Percentiles rank a stretch among this genome's conserved stretches.
Conservation (phyloP, 139 green algal genomes). For the Auxenochlorella protothecoides region DNA sequence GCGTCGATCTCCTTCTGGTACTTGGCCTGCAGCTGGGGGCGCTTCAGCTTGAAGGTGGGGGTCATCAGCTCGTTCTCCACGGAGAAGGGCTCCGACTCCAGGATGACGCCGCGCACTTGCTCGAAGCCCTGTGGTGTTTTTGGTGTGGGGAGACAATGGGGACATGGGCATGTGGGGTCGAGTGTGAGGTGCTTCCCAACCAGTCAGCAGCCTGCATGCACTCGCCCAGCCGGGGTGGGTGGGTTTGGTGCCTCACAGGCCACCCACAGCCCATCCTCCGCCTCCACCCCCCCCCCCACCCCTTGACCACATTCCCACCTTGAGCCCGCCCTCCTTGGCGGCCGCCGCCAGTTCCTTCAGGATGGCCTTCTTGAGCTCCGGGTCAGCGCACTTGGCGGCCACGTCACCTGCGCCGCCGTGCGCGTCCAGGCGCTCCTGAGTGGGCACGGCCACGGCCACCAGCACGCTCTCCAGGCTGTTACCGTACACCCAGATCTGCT, state of each 20-base stretch:
- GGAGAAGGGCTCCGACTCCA: slow-evolving; percentile 43
- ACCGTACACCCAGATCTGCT: slow-evolving; percentile 90
- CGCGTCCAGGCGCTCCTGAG: slow-evolving; percentile 20
- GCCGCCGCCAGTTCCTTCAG: slow-evolving; percentile 37
- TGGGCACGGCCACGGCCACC: slow-evolving; percentile 81
- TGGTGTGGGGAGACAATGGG: not conserved
- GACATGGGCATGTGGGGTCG: not conserved
- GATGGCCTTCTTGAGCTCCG: slow-evolving; percentile 23
- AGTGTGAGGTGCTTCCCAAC: not conserved
- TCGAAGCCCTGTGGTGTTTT: slow-evolving; percentile 48
- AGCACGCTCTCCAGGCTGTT: slow-evolving; percentile 83
- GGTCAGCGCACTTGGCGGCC: slow-evolving; percentile 3
- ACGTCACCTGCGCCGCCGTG: not conserved
- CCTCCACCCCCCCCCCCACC: not conserved
- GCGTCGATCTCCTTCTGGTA: slow-evolving; percentile 52
- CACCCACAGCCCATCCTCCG: not conserved
- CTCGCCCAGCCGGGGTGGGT: not conserved
- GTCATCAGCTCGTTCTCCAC: slow-evolving; percentile 70
- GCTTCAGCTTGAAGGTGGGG: slow-evolving; percentile 83
- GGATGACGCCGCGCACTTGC: slow-evolving; percentile 48
- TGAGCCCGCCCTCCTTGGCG: slow-evolving; percentile 79
- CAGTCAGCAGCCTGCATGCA: not conserved
- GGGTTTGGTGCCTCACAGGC: not conserved
- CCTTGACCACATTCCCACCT: slow-evolving; percentile 20
- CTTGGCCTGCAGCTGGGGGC: slow-evolving; percentile 56